Base-by-base conservation (phyloP, 257 asterid species). In the Lantana camara region DNA sequence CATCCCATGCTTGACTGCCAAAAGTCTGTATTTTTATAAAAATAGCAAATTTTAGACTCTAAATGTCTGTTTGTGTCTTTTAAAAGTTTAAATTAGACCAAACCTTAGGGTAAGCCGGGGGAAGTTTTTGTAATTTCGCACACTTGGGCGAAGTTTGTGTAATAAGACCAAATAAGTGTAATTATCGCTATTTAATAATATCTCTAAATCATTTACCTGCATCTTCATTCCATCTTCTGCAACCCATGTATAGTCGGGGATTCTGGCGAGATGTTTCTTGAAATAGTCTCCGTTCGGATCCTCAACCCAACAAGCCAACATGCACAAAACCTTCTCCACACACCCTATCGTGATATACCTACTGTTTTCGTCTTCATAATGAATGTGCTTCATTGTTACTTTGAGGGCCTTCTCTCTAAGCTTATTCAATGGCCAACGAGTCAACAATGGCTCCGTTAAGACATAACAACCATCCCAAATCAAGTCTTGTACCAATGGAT, bases 1-100 rank as follows among this genome's bases (percentile, higher is more conserved):
- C 79, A 70, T 91, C 97, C 97, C 96, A 91, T 53, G 83, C 62
- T 73, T 91, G 97, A 45, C 97, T 90, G 6, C 97, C 97, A 61
- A 85, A 88, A 58, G 93, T 88, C 93, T 91, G 89, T 60, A 75
- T 66, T 54, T 51, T 35, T 44, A 62, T 20, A 32, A 1, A 35
- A 24, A 10, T 40, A n/a, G 13, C 29, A 32, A 19, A n/a, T 24
- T 19, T 37, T 56, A 53, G 60, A 10, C 37, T 27, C 13, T 66
- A 10, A 35, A n/a, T n/a, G n/a, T n/a, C n/a, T n/a, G n/a, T n/a
- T n/a, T n/a, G n/a, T n/a, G n/a, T n/a, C n/a, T n/a, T n/a, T n/a
- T n/a, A n/a, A n/a, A n/a, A n/a, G n/a, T n/a, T n/a, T n/a, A n/a
- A n/a, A n/a, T n/a, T n/a, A n/a, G n/a, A n/a, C n/a, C n/a, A n/a